Base-by-base conservation (phyloP, 2,329 filamentous ascomycete genomes). In the Claviceps africana region DNA sequence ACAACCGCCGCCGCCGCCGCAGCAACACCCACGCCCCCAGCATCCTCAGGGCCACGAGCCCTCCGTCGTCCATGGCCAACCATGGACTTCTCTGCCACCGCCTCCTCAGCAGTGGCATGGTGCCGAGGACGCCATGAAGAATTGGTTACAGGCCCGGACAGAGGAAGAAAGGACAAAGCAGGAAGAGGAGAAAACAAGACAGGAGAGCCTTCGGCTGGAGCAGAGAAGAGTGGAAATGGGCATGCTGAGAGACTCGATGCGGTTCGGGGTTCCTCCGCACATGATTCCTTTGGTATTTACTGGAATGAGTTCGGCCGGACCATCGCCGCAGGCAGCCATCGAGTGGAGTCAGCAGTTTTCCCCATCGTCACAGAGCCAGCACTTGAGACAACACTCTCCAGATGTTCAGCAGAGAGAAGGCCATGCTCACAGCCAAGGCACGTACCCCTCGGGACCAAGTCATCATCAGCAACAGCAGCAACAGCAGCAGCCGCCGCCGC, bases 281-380 rank as follows among this genome's bases (percentile, higher is more conserved):
- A 79, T 89, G 75, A 76, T 89, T 28, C 86, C 86, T 7, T 70
- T 88, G 54, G 81, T 90, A 25, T 88, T 90, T 65, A 79, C 82
- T 13, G 82, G 83, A 44, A 83, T 88, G 74, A 77, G 77, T 46
- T 59, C 58, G 25, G 82, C 82, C 40, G 81, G 80, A 37, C 71
- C 73, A 51, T 65, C 84, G 30, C 73, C 82, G 21, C 79, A 78
- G 56, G 73, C 76, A 33, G 77, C 79, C 3, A 59, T 86, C 51
- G 84, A 88, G 62, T 83, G 77, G 77, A 77, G 79, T 13, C 83
- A 87, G 61, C 82, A 86, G 60, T 81, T 78, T 60, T 74, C 83
- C 64, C 70, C 73, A 60, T 71, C 72, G 52, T 69, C 68, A 52
- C 77, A 71, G 52, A 65, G 67, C 48, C 74, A 75, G 42, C 72